Percentiles rank a stretch among this genome's conserved stretches.
Conservation (phyloP, 2,329 filamentous ascomycete genomes). For the Colletotrichum sp. region DNA sequence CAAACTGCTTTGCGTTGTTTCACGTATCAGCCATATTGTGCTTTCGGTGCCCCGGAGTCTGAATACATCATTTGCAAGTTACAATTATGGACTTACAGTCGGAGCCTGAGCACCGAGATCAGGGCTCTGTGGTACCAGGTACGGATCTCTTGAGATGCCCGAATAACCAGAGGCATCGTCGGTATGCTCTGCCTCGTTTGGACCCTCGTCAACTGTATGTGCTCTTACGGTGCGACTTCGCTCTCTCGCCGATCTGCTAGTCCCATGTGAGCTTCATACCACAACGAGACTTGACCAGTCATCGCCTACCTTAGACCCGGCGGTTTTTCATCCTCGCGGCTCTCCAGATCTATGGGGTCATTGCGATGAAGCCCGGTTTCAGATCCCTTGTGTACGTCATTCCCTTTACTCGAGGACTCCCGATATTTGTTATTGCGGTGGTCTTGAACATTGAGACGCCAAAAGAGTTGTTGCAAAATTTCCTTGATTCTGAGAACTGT, state of each 20-base stretch:
- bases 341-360: neutral
- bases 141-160: neutral
- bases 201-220: neutral
- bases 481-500: neutral
- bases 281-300: fast-evolving
- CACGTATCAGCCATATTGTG: fast-evolving
- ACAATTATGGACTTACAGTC: neutral
- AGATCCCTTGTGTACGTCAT: fast-evolving
- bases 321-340: fast-evolving
- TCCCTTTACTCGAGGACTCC: neutral
- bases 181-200: neutral
- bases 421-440: neutral
- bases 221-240: neutral
- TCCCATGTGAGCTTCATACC: neutral
- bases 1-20: neutral
- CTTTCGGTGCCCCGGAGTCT: neutral
- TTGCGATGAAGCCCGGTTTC: fast-evolving
- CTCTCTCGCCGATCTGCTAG: neutral
- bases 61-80: fast-evolving
- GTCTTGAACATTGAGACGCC: neutral
- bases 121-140: neutral
- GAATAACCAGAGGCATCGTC: neutral
- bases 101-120: neutral
- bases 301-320: neutral
- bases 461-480: neutral